Base-by-base conservation (phyloP, 495 filamentous ascomycete genomes). In the Cercophora sp. region DNA sequence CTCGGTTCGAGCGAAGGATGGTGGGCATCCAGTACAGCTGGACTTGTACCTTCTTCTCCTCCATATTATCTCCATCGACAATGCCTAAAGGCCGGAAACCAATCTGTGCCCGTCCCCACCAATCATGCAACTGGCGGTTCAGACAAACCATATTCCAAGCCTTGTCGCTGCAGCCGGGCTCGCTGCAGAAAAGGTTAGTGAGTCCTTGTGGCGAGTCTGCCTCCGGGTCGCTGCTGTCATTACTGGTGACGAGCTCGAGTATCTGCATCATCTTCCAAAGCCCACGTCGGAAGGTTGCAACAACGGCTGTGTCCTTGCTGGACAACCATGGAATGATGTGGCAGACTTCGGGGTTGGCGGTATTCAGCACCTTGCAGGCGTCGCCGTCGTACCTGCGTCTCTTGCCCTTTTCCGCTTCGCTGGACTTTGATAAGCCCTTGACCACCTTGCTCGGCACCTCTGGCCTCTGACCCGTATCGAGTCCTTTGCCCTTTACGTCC, bases 31-130 rank as follows among this genome's bases (percentile, higher is more conserved):
- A 45, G 42, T 45, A 45, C 23, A 45, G 42, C 42, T 45, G 42
- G 42, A 45, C 42, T 45, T 45, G 42, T n/a, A 45, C 42, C 42
- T 45, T 45, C 15, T 45, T 45, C 42, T 45, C 42, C 23, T 45
- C 11, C 23, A 25, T 29, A 45, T 29, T 45, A 5, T 31, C 42
- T 29, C 42, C 42, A 45, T 45, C 42, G 42, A 45, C 23, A 45
- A 45, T 45, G 42, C 42, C 42, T 18, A 45, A 45, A 45, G 42
- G 42, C 42, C 42, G 42, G 42, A 45, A 45, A 29, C 42, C 42
- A 25, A 45, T 45, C 11, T 45, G 42, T 45, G 42, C 42, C 42
- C 39, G 39, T 42, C 39, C 39, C 39, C 39, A 42, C 39, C 39
- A 42, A 42, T 42, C 39, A 42, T 42, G 39, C 20, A 42, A 42